phyloP scores from a whole-genome alignment of 306 rosid species.

The Pterocarpus santalinus region DNA sequence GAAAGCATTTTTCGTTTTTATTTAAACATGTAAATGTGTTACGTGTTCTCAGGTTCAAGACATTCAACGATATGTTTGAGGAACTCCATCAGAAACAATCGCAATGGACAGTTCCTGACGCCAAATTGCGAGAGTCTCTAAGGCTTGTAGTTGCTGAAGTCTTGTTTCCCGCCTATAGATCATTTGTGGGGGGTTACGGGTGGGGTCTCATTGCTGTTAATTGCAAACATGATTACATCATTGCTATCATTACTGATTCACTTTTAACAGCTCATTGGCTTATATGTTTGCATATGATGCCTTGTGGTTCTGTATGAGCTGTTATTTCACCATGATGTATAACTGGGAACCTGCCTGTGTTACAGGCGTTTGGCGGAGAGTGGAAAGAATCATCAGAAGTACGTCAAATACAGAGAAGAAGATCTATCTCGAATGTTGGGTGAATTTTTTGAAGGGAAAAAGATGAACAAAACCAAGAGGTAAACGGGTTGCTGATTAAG shows the following conservation, averaged over 20 bases:
- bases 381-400: constrained; percentile 78
- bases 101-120: constrained; percentile 97
- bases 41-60: constrained; percentile 72
- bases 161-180: constrained; percentile 93
- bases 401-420: constrained; percentile 68
- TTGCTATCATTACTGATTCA: background rate
- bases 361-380: constrained; percentile 77
- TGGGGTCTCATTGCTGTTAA: constrained; percentile 11
- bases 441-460: constrained; percentile 88
- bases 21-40: constrained; percentile 21
- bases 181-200: constrained; percentile 93
- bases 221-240: no score
- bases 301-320: background rate
- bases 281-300: background rate
- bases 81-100: constrained; percentile 98
- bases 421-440: constrained; percentile 85
- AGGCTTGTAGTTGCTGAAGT: constrained; percentile 98
- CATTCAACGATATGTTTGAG: constrained; percentile 87
- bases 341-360: constrained; percentile 26
- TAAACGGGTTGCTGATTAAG: constrained; percentile 39
- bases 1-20: background rate
- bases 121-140: constrained; percentile 92
- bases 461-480: constrained; percentile 61
- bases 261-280: background rate
- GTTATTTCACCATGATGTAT: constrained; percentile 15